These are phyloP conservation scores for Mycena indigotica DNA, from an alignment of 768 basidiomycete genomes.

Conservation along the genomic window DNA sequence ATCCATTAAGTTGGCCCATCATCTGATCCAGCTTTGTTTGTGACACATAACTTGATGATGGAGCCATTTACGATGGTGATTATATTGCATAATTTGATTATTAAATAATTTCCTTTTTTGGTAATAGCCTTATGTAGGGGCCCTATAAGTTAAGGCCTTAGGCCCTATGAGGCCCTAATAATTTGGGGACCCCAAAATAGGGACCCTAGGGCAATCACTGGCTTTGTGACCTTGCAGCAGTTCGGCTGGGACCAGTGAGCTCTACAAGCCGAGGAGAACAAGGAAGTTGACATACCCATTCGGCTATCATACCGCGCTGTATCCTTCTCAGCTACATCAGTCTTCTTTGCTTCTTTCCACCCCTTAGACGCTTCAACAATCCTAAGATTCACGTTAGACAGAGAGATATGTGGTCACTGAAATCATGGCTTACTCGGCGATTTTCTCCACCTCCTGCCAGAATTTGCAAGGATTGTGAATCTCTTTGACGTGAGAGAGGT, in stretches of 20 bases:
- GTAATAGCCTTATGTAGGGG: too few species aligned
- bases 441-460: not conserved
- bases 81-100: too few species aligned
- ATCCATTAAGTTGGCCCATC: too few species aligned
- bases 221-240: not conserved
- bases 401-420: not conserved
- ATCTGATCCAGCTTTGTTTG: too few species aligned
- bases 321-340: not conserved
- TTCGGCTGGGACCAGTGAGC: not conserved
- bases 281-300: not conserved
- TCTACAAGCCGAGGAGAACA: not conserved
- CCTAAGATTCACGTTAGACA: not conserved
- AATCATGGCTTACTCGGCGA: not conserved
- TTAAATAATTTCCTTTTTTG: too few species aligned
- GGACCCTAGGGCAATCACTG: too few species aligned
- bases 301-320: not conserved
- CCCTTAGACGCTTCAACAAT: not conserved
- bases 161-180: too few species aligned
- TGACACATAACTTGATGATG: too few species aligned
- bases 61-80: too few species aligned
- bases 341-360: not conserved
- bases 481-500: not conserved
- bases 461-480: too few species aligned
- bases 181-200: too few species aligned
- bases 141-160: too few species aligned